Percentiles rank a stretch among this genome's conserved stretches.
Conservation (phyloP, 2,329 filamentous ascomycete genomes). For the Amylocarpus encephaloides region DNA sequence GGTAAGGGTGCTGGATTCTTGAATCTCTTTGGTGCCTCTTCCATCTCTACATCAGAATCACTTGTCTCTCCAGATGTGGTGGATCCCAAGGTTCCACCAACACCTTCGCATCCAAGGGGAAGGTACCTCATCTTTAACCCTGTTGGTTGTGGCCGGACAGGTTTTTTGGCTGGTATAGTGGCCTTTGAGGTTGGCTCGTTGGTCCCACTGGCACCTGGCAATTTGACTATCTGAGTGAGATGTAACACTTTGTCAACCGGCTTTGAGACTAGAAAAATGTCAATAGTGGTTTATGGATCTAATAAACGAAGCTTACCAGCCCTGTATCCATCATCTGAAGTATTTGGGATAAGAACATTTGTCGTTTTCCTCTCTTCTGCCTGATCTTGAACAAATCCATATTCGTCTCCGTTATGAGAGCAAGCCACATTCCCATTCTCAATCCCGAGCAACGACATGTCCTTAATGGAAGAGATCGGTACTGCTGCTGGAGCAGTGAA, state of each 20-base stretch:
- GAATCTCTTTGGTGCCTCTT: conserved; percentile 12
- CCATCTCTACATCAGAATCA: conserved; percentile 22
- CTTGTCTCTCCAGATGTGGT: conserved; percentile 9
- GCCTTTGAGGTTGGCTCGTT: conserved; percentile 29
- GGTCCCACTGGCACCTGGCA: conserved; percentile 38
- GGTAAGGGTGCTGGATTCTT: conserved; percentile 4
- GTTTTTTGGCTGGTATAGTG: conserved; percentile 43
- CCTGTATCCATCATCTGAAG: conserved; percentile 47
- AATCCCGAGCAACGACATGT: conserved; percentile 55
- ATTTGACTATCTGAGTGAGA: conserved; percentile 54
- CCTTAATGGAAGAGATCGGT: conserved; percentile 60
- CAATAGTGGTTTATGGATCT: not conserved
- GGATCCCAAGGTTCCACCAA: conserved; percentile 36
- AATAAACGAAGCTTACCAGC: conserved; percentile 39
- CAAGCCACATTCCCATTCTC: conserved; percentile 48
- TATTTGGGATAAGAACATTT: conserved; percentile 54
- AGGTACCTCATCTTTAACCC: conserved; percentile 61
- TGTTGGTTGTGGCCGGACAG: conserved; percentile 58
- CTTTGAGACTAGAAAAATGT: conserved; percentile 15
- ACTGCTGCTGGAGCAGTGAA: conserved; percentile 67
- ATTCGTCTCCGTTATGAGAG: conserved; percentile 57
- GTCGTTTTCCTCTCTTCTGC: conserved; percentile 46
- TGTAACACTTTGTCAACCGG: conserved; percentile 55
- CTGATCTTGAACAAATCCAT: conserved; percentile 50
- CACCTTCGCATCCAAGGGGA: conserved; percentile 52